Conservation (phyloP, 148 eudicot species). For the Spergularia bocconei region DNA sequence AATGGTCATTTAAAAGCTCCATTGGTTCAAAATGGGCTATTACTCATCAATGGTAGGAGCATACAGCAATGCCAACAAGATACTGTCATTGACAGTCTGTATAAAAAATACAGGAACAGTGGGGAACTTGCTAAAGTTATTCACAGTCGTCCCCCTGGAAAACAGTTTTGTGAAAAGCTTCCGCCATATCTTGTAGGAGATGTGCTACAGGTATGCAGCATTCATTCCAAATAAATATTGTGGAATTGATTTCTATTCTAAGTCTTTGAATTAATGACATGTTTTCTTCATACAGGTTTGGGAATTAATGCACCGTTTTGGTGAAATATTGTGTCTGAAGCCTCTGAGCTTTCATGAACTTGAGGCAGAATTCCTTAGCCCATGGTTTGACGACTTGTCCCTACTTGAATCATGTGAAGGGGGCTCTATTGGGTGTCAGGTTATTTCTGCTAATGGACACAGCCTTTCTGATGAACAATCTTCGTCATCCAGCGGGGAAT, state of each 20-base stretch:
- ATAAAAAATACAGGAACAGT: conserved; percentile 26
- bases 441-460: conserved; percentile 28
- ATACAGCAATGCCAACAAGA: conserved; percentile 32
- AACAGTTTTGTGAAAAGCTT: conserved; percentile 41
- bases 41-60: conserved; percentile 39
- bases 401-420: conserved; percentile 28
- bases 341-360: conserved; percentile 41
- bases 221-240: background rate
- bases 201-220: conserved; percentile 49
- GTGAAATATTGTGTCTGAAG: conserved; percentile 43
- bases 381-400: conserved; percentile 35
- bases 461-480: conserved; percentile 29
- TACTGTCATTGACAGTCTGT: conserved; percentile 30
- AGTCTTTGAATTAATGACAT: background rate
- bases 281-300: conserved; percentile 39
- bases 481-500: conserved; percentile 37
- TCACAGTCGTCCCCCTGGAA: conserved; percentile 41
- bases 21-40: conserved; percentile 51
- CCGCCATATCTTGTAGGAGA: conserved; percentile 53
- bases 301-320: conserved; percentile 46
- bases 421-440: conserved; percentile 18
- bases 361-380: conserved; percentile 53
- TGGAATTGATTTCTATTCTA: background rate
- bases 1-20: conserved; percentile 30
- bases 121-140: conserved; percentile 18